phyloP scores from a whole-genome alignment of 306 rosid genomes.

The Glycyrrhiza uralensis region DNA sequence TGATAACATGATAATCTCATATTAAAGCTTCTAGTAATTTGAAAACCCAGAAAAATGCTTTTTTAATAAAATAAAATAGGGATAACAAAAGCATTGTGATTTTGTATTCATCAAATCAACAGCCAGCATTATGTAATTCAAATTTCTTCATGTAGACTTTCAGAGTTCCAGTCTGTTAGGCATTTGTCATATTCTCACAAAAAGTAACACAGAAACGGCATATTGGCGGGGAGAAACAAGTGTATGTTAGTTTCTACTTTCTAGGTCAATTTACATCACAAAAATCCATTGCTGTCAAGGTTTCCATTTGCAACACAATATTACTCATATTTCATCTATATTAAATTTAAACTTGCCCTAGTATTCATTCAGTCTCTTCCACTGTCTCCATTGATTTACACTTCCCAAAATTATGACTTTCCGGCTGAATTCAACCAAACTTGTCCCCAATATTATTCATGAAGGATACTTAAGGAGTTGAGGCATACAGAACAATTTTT shows the following conservation, averaged over 20 bases:
- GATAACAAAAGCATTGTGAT: background rate
- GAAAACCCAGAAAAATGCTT: background rate
- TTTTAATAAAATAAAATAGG: background rate
- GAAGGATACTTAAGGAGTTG: background rate
- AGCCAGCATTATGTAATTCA: too few relatives aligned
- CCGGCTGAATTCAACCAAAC: background rate
- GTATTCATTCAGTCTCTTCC: background rate
- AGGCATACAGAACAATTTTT: too few relatives aligned
- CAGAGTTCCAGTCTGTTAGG: background rate
- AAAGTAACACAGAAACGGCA: background rate
- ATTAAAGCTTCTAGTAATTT: constrained; percentile 2
- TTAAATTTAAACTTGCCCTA: background rate
- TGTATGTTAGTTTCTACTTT: background rate
- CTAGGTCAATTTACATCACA: background rate
- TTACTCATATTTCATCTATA: background rate
- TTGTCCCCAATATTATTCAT: background rate
- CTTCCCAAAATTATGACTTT: background rate
- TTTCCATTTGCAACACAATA: background rate
- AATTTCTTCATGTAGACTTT: background rate
- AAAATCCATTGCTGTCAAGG: background rate
- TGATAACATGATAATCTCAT: background rate
- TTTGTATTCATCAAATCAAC: background rate
- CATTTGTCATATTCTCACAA: background rate
- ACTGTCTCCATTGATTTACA: background rate
- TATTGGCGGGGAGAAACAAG: background rate